Percentiles rank a stretch among this genome's conserved stretches.
These are phyloP conservation scores for Boletus sensibilis DNA, from an alignment of 768 basidiomycete genomes.

Conservation along the genomic window DNA sequence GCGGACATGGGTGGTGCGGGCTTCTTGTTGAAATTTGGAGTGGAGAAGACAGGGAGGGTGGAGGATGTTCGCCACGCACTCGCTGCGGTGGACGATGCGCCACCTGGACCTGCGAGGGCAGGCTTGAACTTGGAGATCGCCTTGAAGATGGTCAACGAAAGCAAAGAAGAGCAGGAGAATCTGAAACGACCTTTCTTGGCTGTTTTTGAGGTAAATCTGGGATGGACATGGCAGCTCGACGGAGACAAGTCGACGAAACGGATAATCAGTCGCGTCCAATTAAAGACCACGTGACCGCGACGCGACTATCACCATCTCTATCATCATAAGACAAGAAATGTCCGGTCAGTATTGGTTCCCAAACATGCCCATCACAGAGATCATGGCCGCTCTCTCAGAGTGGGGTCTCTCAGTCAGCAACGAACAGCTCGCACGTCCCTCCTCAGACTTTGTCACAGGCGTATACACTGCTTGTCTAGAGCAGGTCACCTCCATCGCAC, in stretches of 20 bases:
- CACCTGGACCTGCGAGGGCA: constrained; percentile 20
- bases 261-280: constrained; percentile 15
- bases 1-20: constrained; percentile 10
- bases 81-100: constrained; percentile 5
- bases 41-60: constrained; percentile 42
- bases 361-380: constrained; percentile 61
- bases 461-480: constrained; percentile 72
- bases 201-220: not conserved
- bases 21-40: constrained; percentile 42
- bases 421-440: constrained; percentile 67
- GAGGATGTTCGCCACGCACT: constrained; percentile 3
- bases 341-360: constrained; percentile 57
- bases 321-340: no score
- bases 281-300: constrained; percentile 31
- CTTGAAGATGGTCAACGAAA: not conserved
- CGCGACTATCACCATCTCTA: not conserved
- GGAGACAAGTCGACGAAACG: constrained; percentile 3
- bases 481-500: constrained; percentile 63
- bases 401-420: constrained; percentile 69
- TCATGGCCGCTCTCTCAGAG: constrained; percentile 59
- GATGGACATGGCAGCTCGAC: constrained; percentile 6
- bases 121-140: constrained; percentile 48
- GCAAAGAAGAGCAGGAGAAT: no score
- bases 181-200: constrained; percentile 12
- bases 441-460: constrained; percentile 65